Evolutionary conservation across 2,329 filamentous ascomycete genomes (phyloP).

Genomic region (Colletotrichum sp.): DNA sequence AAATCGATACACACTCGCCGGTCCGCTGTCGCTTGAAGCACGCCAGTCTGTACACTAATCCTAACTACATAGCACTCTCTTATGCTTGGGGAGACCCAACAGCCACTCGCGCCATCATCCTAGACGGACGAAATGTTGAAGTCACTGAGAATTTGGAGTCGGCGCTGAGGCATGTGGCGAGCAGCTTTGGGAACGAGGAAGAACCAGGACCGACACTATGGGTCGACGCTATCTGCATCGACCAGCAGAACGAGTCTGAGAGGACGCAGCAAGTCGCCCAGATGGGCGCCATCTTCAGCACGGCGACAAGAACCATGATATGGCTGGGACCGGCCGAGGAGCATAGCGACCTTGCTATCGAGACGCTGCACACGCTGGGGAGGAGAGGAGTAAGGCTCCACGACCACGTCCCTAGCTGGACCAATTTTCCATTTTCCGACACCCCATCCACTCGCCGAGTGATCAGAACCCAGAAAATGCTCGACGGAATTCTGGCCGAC

Average conservation of each 20-base stretch:
- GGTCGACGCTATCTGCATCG: slow-evolving; percentile 2
- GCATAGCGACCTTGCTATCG: background rate
- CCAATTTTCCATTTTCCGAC: background rate
- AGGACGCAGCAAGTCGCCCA: background rate
- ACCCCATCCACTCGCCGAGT: background rate
- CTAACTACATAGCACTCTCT: background rate
- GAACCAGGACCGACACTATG: background rate
- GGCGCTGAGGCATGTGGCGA: background rate
- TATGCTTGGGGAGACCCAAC: background rate
- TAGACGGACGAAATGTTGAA: background rate
- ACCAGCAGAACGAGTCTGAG: background rate
- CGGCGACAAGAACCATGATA: background rate
- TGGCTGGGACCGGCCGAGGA: background rate
- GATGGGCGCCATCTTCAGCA: background rate
- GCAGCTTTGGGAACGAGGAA: background rate
- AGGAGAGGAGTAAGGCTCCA: no score
- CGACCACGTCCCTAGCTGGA: background rate
- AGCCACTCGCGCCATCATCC: background rate
- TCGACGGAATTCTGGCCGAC: background rate
- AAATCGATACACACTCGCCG: background rate
- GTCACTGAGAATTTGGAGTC: background rate
- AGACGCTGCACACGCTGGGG: background rate
- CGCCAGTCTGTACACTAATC: background rate
- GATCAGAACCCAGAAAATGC: background rate
- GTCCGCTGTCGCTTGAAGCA: background rate